Percentiles rank a stretch among this genome's conserved stretches.
Conservation (phyloP, 1,284 basidiomycete genomes). For the Microbotryum lychnidis-dioicae region DNA sequence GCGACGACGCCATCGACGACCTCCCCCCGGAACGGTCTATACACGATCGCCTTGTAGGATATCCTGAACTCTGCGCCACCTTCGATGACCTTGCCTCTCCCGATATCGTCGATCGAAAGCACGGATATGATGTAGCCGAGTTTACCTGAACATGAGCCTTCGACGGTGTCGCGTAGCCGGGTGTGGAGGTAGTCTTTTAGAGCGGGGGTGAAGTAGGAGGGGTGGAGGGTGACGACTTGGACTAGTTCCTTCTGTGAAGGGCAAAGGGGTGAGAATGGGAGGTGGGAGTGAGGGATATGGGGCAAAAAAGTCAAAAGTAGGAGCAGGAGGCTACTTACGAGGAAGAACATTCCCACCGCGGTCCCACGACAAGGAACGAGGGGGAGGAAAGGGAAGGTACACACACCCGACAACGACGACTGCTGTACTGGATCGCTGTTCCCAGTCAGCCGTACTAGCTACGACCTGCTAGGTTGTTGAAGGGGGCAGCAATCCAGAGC, state of each 20-base stretch:
- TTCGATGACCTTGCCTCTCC: slow-evolving; percentile 54
- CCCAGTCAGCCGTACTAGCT: too few species aligned
- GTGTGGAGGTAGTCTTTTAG: slow-evolving; percentile 87
- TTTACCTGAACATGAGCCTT: slow-evolving; percentile 91
- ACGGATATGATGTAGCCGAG: slow-evolving; percentile 98
- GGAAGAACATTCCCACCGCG: slow-evolving; percentile 5
- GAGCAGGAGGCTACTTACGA: background rate
- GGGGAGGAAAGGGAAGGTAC: too few species aligned
- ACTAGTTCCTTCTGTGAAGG: slow-evolving; percentile 74
- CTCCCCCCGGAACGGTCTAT: slow-evolving; percentile 98
- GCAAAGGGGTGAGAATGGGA: background rate
- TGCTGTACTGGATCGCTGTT: too few species aligned
- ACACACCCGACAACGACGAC: too few species aligned
- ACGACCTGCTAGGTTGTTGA: too few species aligned
- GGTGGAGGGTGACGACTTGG: slow-evolving; percentile 91
- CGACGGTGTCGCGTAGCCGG: slow-evolving; percentile 91
- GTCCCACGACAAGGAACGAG: too few species aligned
- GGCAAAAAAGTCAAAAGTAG: background rate
- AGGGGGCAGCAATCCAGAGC: too few species aligned
- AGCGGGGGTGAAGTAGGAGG: slow-evolving; percentile 93
- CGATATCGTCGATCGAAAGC: slow-evolving; percentile 49
- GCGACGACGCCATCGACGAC: slow-evolving; percentile 94
- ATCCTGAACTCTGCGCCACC: slow-evolving; percentile 51
- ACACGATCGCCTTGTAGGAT: slow-evolving; percentile 62
- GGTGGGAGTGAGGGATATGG: background rate